A percentile compares a stretch with the other conserved stretches of the same genome.
phyloP scores from a whole-genome alignment of 345 rosid species.

The Limnanthes douglasii region DNA sequence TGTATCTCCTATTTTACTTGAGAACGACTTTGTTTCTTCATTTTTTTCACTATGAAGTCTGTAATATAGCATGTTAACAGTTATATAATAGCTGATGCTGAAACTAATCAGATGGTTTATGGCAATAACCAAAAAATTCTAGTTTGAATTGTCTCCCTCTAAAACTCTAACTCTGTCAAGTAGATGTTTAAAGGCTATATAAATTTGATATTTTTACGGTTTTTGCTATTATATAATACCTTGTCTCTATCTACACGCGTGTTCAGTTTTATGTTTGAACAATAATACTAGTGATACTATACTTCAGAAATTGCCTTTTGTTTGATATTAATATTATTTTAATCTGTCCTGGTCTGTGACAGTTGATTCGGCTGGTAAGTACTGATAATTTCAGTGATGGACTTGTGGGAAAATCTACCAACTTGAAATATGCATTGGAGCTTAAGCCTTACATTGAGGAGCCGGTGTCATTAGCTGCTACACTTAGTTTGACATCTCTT shows the following conservation, averaged over 20 bases:
- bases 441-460: constrained; percentile 91
- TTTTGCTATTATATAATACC: not conserved
- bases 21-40: no score
- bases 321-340: constrained; percentile 8
- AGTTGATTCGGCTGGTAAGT: constrained; percentile 72
- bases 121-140: no score
- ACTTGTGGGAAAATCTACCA: constrained; percentile 32
- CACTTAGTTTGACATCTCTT: constrained; percentile 32
- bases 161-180: not conserved
- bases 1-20: no score
- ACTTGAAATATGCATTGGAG: constrained; percentile 60
- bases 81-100: no score
- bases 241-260: not conserved
- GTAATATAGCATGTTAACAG: no score
- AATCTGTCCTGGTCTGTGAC: no score
- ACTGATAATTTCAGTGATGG: constrained; percentile 32
- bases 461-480: constrained; percentile 37
- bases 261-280: not conserved
- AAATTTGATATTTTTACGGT: not conserved
- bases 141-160: no score
- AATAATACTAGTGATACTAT: no score
- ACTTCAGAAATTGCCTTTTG: no score
- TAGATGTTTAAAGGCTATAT: not conserved
- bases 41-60: no score
- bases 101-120: no score